These are phyloP conservation scores for Penicillium chermesinum DNA, from an alignment of 495 filamentous ascomycete genomes.

Conservation along the genomic window DNA sequence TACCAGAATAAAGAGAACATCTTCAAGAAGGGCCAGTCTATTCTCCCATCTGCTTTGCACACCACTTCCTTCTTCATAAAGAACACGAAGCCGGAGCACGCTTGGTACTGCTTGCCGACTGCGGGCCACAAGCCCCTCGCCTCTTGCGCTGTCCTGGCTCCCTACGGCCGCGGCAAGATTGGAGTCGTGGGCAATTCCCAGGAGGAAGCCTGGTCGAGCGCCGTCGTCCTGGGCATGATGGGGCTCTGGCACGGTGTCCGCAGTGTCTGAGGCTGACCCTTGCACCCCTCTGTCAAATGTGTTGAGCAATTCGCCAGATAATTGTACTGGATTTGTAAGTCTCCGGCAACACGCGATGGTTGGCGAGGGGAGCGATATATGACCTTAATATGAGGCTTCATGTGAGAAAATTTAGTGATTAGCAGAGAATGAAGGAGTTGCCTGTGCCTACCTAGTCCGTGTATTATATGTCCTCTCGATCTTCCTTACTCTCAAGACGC, in stretches of 20 bases:
- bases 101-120: conserved; percentile 1
- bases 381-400: no score
- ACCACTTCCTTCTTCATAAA: background rate
- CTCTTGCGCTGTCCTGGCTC: conserved; percentile 1
- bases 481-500: no score
- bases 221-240: conserved; percentile 5
- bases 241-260: background rate
- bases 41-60: background rate
- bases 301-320: no score
- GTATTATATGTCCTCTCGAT: no score
- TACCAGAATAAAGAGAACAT: background rate
- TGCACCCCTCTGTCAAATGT: no score
- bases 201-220: background rate
- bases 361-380: no score
- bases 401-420: no score
- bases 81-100: background rate
- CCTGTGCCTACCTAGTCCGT: no score
- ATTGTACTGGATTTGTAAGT: no score
- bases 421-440: no score
- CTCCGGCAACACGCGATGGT: no score
- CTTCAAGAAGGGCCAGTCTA: background rate
- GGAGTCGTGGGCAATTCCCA: conserved; percentile 4
- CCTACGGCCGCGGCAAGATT: background rate
- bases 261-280: background rate
- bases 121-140: background rate